These are phyloP conservation scores for Ogataea dorogensis DNA, from an alignment of 805 yeast genomes.

Conservation along the genomic window DNA sequence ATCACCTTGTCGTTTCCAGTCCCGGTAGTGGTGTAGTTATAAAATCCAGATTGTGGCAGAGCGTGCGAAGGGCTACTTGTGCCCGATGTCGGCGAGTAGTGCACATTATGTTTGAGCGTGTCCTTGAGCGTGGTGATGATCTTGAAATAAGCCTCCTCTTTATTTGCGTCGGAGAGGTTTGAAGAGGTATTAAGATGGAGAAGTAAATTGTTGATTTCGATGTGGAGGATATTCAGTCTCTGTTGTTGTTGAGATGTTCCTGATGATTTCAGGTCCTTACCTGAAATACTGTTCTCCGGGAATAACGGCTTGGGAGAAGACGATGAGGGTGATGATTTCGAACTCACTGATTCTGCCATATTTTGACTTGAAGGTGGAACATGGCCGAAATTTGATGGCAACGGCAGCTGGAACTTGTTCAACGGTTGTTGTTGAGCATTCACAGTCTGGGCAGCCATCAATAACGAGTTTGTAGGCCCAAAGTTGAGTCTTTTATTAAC, in stretches of 20 bases:
- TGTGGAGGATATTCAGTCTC: conserved; percentile 24
- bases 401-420: conserved; percentile 25
- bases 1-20: conserved; percentile 19
- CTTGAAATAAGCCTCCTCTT: conserved; percentile 28
- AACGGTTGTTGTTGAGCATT: conserved; percentile 15
- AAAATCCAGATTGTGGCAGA: conserved; percentile 9
- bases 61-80: conserved; percentile 19
- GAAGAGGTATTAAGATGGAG: conserved; percentile 28
- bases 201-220: conserved; percentile 30
- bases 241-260: conserved; percentile 14
- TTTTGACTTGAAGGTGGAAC: conserved; percentile 11
- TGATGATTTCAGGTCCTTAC: conserved; percentile 5
- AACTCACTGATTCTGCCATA: conserved; percentile 16
- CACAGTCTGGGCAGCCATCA: conserved; percentile 26
- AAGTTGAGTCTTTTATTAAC: conserved; percentile 16
- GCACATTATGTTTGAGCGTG: conserved; percentile 13
- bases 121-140: conserved; percentile 26
- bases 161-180: conserved; percentile 22
- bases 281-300: conserved; percentile 11
- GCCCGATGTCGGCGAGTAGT: conserved; percentile 24
- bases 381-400: conserved; percentile 23
- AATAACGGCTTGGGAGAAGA: conserved; percentile 20
- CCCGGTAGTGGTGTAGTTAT: conserved; percentile 16
- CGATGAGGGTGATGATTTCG: conserved; percentile 24
- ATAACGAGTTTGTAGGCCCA: conserved; percentile 26